Percentiles rank a stretch among this genome's conserved stretches.
These are phyloP conservation scores for Tuber borchii DNA, from an alignment of 495 filamentous ascomycete genomes.

Conservation along the genomic window DNA sequence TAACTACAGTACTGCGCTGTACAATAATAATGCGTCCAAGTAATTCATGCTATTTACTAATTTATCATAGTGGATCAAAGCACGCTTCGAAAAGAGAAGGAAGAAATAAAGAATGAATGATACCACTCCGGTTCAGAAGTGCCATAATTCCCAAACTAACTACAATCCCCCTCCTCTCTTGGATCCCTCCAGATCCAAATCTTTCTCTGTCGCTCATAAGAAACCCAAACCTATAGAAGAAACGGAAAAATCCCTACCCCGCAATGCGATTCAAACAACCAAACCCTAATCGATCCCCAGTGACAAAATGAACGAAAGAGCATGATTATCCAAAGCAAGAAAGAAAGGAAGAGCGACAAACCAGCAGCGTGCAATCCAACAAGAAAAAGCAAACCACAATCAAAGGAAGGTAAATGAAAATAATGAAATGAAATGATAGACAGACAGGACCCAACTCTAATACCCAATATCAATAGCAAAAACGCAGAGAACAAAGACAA, in stretches of 20 bases:
- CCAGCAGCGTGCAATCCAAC: background rate
- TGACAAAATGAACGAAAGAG: background rate
- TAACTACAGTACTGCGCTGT: too few species aligned
- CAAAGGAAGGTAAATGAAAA: background rate
- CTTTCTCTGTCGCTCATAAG: background rate
- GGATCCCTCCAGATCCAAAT: background rate
- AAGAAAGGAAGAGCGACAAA: background rate
- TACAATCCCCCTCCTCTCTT: background rate
- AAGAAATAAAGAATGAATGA: background rate
- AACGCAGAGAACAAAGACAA: background rate
- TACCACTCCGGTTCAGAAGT: background rate
- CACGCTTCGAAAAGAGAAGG: background rate
- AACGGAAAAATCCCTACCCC: background rate
- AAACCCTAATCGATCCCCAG: background rate
- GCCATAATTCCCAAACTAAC: background rate
- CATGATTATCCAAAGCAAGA: background rate
- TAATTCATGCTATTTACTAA: too few species aligned
- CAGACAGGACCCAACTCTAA: constrained; percentile 1
- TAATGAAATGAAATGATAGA: background rate
- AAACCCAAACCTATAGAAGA: background rate
- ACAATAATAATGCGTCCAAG: too few species aligned
- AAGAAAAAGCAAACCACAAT: background rate
- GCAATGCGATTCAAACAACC: background rate
- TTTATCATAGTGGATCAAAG: too few species aligned
- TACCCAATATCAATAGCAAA: background rate